These are phyloP conservation scores for Zarea fungicola DNA, from an alignment of 2,329 filamentous ascomycete genomes.

Conservation along the genomic window DNA sequence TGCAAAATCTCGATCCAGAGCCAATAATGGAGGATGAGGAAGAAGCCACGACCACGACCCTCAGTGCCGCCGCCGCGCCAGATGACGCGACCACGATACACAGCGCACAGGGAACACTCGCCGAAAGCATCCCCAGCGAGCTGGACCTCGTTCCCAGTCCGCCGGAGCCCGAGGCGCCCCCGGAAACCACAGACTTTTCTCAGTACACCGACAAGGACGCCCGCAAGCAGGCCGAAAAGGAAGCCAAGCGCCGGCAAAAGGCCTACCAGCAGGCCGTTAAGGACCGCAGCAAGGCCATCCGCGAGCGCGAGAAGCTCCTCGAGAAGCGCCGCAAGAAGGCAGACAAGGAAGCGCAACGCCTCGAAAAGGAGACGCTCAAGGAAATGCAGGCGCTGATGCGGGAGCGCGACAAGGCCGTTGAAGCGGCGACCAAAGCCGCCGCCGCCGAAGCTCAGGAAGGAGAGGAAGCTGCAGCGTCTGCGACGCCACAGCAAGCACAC, in stretches of 20 bases:
- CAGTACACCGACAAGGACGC: constrained; percentile 58
- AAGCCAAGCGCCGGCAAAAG: constrained; percentile 57
- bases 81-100: neutral
- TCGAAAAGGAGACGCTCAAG: constrained; percentile 24
- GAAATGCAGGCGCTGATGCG: constrained; percentile 24
- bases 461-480: constrained; percentile 17
- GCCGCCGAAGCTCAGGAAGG: constrained; percentile 13
- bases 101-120: too few relatives aligned
- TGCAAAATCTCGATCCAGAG: constrained; percentile 34
- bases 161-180: constrained; percentile 49
- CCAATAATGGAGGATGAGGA: constrained; percentile 27
- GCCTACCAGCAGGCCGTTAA: constrained; percentile 62
- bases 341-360: constrained; percentile 31
- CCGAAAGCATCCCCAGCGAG: neutral
- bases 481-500: constrained; percentile 22
- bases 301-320: constrained; percentile 55
- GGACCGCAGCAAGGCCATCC: constrained; percentile 58
- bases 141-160: constrained; percentile 29
- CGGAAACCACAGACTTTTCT: constrained; percentile 51
- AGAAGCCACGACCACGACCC: neutral
- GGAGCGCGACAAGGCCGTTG: constrained; percentile 25
- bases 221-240: constrained; percentile 64
- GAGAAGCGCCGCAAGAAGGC: constrained; percentile 47
- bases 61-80: neutral
- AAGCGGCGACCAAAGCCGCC: constrained; percentile 13